Conservation (phyloP, 192 early-diverging fungal genomes). For the Entomortierella beljakovae region DNA sequence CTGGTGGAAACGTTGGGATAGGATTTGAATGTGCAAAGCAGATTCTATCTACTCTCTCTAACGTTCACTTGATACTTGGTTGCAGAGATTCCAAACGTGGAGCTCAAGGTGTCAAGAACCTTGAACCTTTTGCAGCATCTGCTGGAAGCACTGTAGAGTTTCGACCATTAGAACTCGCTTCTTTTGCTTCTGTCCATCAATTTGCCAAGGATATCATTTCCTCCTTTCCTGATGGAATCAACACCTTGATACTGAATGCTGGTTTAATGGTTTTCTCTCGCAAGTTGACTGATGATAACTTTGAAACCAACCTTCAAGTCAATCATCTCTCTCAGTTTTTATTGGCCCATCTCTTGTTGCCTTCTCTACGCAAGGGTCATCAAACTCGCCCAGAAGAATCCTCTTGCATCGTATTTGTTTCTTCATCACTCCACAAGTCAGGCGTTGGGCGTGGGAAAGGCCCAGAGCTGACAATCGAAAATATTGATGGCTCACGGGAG, state of each 20-base stretch:
- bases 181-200: slow-evolving; percentile 37
- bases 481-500: slow-evolving; percentile 28
- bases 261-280: slow-evolving; percentile 32
- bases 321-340: slow-evolving; percentile 56
- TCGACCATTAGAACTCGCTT: slow-evolving; percentile 46
- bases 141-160: slow-evolving; percentile 16
- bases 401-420: slow-evolving; percentile 52
- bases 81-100: slow-evolving; percentile 21
- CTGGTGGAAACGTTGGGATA: slow-evolving; percentile 56
- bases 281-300: slow-evolving; percentile 44
- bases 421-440: slow-evolving; percentile 44
- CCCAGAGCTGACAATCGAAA: slow-evolving; percentile 47
- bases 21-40: slow-evolving; percentile 39
- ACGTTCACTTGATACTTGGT: slow-evolving; percentile 34
- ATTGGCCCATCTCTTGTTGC: slow-evolving; percentile 35
- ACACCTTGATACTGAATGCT: slow-evolving; percentile 37
- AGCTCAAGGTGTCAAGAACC: slow-evolving; percentile 17
- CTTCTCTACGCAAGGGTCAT: slow-evolving; percentile 11
- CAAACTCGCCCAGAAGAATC: slow-evolving; percentile 9
- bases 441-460: slow-evolving; percentile 42
- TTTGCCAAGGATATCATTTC: slow-evolving; percentile 40
- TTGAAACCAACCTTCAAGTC: slow-evolving; percentile 50
- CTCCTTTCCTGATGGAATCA: slow-evolving; percentile 32
- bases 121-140: slow-evolving; percentile 10
- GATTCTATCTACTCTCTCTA: slow-evolving; percentile 10